Base-by-base conservation (phyloP, 129 eudicot species). In the Kitagawia praeruptora region DNA sequence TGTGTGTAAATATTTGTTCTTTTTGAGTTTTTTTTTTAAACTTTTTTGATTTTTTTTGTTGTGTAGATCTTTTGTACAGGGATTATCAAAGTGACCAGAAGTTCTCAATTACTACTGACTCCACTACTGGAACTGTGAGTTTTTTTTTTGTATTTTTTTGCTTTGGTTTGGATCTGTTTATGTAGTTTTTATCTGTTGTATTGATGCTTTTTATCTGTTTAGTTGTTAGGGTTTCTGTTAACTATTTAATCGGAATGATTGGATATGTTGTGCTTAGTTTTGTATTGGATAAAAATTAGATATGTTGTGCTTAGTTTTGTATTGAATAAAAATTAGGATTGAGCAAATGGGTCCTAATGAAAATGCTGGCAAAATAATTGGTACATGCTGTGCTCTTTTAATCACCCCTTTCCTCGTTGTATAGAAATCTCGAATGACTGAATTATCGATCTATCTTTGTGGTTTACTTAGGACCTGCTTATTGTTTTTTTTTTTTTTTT, bases 81-180 rank as follows among this genome's bases (percentile, higher is more conserved):
- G 98, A 93, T 81, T 91, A 87, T 78, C 98, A 91, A 82, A 85
- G 84, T 76, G 98, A 93, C 84, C 97, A 93, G 81, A 93, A 93
- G 86, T 85, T 93, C 82, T 83, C 91, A 13, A 70, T 93, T 82
- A 93, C 98, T 21, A 90, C 94, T 82, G 85, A 84, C 84, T 90
- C 98, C 28, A 85, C 97, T 11, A 89, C 93, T 19, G 98, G 98
- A 81, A 91, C 90, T 79, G 98, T 93, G 80, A 93, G 96, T 84
- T 31, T 76, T 31, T 23, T 5, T n/a, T n/a, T n/a, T n/a, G n/a
- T n/a, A 45, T 75, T 40, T 51, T 34, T 34, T 34, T 34, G 2
- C 2, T 34, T 51, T 53, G 49, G 89, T 64, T 64, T 63, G 3
- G 5, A 83, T 86, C 81, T 78, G 84, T 42, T 76, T 44, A 70